phyloP scores from a whole-genome alignment of 1,284 basidiomycete genomes.

The Ceratorhiza oryzae-sativae region DNA sequence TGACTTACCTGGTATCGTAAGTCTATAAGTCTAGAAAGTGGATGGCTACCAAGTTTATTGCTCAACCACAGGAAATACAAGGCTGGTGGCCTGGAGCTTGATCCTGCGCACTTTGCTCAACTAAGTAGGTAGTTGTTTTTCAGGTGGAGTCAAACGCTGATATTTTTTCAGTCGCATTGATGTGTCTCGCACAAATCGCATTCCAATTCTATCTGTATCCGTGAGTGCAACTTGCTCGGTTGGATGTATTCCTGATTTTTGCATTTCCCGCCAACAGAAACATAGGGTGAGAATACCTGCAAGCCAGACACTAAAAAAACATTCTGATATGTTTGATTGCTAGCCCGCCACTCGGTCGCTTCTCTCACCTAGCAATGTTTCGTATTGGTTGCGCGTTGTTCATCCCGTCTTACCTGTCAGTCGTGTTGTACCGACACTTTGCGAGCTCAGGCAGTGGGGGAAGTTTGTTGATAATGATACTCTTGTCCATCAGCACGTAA shows the following conservation, averaged over 20 bases:
- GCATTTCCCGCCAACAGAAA: slow-evolving; percentile 52
- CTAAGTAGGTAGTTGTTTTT: slow-evolving; percentile 61
- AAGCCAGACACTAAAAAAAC: neutral
- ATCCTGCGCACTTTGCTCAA: slow-evolving; percentile 82
- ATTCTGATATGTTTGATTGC: neutral
- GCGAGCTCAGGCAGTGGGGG: slow-evolving; percentile 47
- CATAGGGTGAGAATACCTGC: slow-evolving; percentile 57
- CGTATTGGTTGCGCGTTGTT: slow-evolving; percentile 77
- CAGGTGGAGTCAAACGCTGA: slow-evolving; percentile 55
- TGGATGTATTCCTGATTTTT: slow-evolving; percentile 44
- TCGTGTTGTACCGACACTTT: slow-evolving; percentile 71
- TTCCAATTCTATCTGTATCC: slow-evolving; percentile 70
- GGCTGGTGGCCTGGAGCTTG: slow-evolving; percentile 75
- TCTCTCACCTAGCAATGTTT: slow-evolving; percentile 86
- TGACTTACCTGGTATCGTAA: slow-evolving; percentile 82
- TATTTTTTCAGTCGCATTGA: slow-evolving; percentile 40
- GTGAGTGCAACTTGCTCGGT: slow-evolving; percentile 56
- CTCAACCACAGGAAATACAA: slow-evolving; percentile 63
- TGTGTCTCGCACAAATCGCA: slow-evolving; percentile 44
- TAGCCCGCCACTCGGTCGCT: slow-evolving; percentile 74
- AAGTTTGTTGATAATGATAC: slow-evolving; percentile 68
- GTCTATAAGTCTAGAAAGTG: slow-evolving; percentile 48
- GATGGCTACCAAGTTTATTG: slow-evolving; percentile 6
- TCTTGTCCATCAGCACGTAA: slow-evolving; percentile 53
- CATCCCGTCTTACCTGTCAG: slow-evolving; percentile 78